Conservation (phyloP, 2,329 filamentous ascomycete species). For the Aureobasidium uvarum region DNA sequence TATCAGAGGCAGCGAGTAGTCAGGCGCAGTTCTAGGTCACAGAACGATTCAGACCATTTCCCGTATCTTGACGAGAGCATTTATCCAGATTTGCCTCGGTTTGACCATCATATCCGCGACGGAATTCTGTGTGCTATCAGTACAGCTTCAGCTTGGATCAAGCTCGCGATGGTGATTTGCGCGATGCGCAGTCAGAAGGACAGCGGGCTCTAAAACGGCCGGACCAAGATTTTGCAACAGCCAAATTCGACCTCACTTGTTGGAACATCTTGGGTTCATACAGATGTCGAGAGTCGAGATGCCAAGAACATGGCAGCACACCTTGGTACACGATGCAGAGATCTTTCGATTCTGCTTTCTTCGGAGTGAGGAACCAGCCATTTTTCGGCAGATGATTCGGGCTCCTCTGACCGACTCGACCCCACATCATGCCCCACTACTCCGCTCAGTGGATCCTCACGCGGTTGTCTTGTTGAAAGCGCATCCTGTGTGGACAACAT, state of each 20-base stretch:
- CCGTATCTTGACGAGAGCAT: neutral
- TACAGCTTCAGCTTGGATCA: neutral
- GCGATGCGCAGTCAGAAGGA: conserved; percentile 4
- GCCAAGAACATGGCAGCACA: neutral
- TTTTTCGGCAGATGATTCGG: conserved; percentile 22
- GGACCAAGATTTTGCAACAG: conserved; percentile 19
- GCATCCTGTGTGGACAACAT: neutral
- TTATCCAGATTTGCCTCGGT: neutral
- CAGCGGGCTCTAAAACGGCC: conserved; percentile 15
- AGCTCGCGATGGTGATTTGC: conserved; percentile 1
- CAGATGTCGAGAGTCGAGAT: no score
- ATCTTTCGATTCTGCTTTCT: neutral
- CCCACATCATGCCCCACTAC: conserved; percentile 21
- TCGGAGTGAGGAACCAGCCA: neutral
- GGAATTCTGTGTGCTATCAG: neutral
- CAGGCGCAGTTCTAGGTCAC: neutral
- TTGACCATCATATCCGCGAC: neutral
- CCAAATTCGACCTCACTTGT: conserved; percentile 20
- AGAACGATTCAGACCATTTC: neutral
- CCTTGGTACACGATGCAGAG: neutral
- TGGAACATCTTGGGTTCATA: neutral
- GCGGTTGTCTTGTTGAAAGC: neutral
- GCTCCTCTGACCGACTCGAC: neutral
- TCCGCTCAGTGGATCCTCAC: conserved; percentile 11
- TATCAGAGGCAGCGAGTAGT: neutral